phyloP scores from a whole-genome alignment of 768 basidiomycete species.

The Pleurotus sapidus region DNA sequence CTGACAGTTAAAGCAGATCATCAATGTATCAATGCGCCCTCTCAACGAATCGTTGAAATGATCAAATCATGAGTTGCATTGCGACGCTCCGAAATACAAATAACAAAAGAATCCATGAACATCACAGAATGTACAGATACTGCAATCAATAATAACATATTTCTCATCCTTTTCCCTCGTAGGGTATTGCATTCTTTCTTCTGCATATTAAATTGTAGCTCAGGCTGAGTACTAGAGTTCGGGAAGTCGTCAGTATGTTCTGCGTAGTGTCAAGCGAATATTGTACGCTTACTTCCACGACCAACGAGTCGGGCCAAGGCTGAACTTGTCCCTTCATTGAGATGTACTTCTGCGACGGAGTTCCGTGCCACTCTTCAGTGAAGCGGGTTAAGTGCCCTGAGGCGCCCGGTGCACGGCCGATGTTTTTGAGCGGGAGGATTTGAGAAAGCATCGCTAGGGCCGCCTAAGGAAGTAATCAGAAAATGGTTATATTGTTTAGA shows the following conservation, averaged over 20 bases:
- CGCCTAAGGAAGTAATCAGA: constrained; percentile 25
- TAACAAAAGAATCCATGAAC: no score
- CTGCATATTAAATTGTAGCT: not conserved
- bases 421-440: constrained; percentile 41
- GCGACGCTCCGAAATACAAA: no score
- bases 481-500: not conserved
- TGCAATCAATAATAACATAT: no score
- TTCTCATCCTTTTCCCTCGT: no score
- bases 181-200: no score
- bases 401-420: constrained; percentile 33
- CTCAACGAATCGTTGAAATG: no score
- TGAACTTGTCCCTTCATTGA: constrained; percentile 31
- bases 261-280: not conserved
- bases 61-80: no score
- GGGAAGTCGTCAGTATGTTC: not conserved
- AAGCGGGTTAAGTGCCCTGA: constrained; percentile 41
- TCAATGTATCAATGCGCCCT: no score
- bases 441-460: constrained; percentile 39
- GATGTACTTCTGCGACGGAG: constrained; percentile 29
- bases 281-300: constrained; percentile 28
- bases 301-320: constrained; percentile 43
- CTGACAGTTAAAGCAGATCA: no score
- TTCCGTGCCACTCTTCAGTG: constrained; percentile 30
- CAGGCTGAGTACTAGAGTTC: not conserved
- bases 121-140: no score